phyloP scores from a whole-genome alignment of 2,329 filamentous ascomycete species.

The Talaromyces sp. region DNA sequence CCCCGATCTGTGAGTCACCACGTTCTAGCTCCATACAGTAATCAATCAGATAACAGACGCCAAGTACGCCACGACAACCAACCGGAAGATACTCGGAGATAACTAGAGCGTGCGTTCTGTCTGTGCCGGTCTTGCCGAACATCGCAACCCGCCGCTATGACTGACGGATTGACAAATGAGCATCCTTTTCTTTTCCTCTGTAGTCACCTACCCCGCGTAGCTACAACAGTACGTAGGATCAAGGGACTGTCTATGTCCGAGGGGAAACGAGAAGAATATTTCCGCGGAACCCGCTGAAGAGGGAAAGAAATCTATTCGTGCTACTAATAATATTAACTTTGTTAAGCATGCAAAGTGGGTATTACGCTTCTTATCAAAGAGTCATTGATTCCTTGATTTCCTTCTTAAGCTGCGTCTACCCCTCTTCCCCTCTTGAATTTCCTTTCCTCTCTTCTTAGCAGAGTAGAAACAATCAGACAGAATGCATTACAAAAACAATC shows the following conservation, averaged over 20 bases:
- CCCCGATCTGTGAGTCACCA: neutral
- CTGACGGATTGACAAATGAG: neutral
- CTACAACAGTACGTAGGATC: neutral
- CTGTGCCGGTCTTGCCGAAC: neutral
- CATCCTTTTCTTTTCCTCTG: neutral
- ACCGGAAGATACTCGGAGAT: neutral
- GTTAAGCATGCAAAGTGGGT: neutral
- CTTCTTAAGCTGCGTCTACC: neutral
- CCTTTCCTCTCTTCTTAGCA: neutral
- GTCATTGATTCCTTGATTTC: neutral
- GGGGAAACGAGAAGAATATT: neutral
- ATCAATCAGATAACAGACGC: neutral
- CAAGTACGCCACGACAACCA: neutral
- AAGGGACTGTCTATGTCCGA: neutral
- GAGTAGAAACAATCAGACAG: neutral
- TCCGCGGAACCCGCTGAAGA: neutral
- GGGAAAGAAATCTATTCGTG: neutral
- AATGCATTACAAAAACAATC: slow-evolving; percentile 7
- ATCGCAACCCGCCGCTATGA: neutral
- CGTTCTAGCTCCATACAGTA: neutral
- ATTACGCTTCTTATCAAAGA: neutral
- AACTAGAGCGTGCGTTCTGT: neutral
- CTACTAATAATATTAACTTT: neutral
- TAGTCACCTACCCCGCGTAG: neutral
- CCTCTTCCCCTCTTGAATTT: neutral